Conservation (phyloP, 768 basidiomycete species). For the Tricholoma terreum region DNA sequence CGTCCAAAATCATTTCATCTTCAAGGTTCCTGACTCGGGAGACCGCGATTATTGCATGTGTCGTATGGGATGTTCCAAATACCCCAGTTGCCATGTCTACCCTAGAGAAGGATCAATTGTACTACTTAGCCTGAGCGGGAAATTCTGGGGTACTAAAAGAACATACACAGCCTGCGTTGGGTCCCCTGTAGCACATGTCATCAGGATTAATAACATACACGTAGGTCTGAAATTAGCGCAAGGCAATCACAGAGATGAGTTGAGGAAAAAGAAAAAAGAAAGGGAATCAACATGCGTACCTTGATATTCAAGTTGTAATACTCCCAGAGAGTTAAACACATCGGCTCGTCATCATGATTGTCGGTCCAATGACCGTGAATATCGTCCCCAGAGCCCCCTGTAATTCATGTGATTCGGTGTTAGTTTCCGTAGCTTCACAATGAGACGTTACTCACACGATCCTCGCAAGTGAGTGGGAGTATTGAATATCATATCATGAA, state of each 20-base stretch:
- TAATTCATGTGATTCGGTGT: no score
- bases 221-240: not conserved
- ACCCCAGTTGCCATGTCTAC: constrained; percentile 1
- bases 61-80: constrained; percentile 5
- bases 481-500: constrained; percentile 13
- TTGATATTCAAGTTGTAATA: not conserved
- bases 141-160: not conserved
- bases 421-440: not conserved
- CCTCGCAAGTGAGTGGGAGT: constrained; percentile 11
- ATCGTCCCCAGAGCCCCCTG: not conserved
- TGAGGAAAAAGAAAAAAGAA: not conserved
- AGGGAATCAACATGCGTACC: not conserved
- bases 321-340: not conserved
- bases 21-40: no score
- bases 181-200: not conserved
- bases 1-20: no score
- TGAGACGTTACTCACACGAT: constrained; percentile 2
- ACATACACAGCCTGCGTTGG: not conserved
- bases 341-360: not conserved
- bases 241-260: not conserved
- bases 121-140: not conserved
- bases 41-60: no score
- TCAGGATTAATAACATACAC: not conserved
- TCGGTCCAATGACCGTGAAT: not conserved
- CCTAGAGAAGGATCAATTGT: not conserved